These are phyloP conservation scores for Candida gigantensis DNA, from an alignment of 1,139 yeast genomes.

Conservation along the genomic window DNA sequence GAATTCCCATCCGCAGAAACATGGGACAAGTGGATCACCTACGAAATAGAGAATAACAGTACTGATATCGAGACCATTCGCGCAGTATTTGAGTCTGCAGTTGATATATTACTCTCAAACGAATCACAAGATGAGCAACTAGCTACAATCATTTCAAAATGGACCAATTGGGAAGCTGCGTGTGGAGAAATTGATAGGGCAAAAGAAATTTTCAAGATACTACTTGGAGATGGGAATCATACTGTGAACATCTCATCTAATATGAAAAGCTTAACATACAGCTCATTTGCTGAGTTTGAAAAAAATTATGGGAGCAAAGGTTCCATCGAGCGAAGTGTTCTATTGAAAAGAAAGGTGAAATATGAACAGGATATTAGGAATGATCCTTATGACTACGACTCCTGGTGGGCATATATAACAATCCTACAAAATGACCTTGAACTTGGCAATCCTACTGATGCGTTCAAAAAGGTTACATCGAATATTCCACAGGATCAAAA, in stretches of 20 bases:
- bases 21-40: slow-evolving; percentile 58
- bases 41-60: slow-evolving; percentile 26
- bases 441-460: slow-evolving; percentile 16
- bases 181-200: slow-evolving; percentile 68
- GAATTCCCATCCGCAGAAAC: slow-evolving; percentile 54
- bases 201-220: slow-evolving; percentile 58
- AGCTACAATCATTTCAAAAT: slow-evolving; percentile 37
- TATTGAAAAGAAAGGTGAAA: slow-evolving; percentile 52
- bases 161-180: slow-evolving; percentile 76
- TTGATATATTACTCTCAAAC: slow-evolving; percentile 49
- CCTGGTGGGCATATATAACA: slow-evolving; percentile 77
- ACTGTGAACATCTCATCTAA: slow-evolving; percentile 38
- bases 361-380: slow-evolving; percentile 49
- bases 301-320: slow-evolving; percentile 61
- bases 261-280: slow-evolving; percentile 42
- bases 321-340: slow-evolving; percentile 53
- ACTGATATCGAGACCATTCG: slow-evolving; percentile 35
- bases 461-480: slow-evolving; percentile 49
- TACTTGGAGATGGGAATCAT: slow-evolving; percentile 27
- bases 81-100: slow-evolving; percentile 66
- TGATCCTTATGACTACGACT: slow-evolving; percentile 63
- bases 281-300: slow-evolving; percentile 59
- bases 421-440: slow-evolving; percentile 32
- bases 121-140: slow-evolving; percentile 18
- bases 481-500: slow-evolving; percentile 29